A percentile compares a stretch with the other conserved stretches of the same genome.
phyloP scores from a whole-genome alignment of 2,329 filamentous ascomycete species.

The Plectosphaerella cucumerina region DNA sequence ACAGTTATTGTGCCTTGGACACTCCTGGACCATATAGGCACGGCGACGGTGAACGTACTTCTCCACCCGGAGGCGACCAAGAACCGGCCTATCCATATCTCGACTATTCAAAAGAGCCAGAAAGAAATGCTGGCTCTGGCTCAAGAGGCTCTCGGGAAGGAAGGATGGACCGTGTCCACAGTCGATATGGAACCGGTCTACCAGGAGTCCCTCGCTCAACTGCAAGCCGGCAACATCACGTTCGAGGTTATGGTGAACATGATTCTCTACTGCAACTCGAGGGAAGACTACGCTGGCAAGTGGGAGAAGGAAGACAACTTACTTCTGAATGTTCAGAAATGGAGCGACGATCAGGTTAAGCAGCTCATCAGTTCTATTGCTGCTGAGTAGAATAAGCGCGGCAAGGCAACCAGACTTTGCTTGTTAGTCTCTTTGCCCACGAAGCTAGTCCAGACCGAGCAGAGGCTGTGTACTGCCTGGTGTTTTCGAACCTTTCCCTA shows the following conservation, averaged over 20 bases:
- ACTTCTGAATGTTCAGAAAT: slow-evolving; percentile 13
- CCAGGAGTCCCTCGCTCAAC: slow-evolving; percentile 10
- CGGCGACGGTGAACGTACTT: slow-evolving; percentile 19
- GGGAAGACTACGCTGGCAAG: slow-evolving; percentile 8
- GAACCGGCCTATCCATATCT: slow-evolving; percentile 19
- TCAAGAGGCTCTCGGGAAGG: slow-evolving; percentile 12
- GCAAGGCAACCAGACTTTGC: too few relatives aligned
- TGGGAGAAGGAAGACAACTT: slow-evolving; percentile 15
- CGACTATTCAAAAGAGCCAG: slow-evolving; percentile 16
- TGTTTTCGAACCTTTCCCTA: too few relatives aligned
- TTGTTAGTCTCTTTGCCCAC: too few relatives aligned
- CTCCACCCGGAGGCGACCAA: slow-evolving; percentile 20
- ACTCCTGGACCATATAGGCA: slow-evolving; percentile 18
- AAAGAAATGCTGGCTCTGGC: slow-evolving; percentile 15
- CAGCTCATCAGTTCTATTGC: slow-evolving; percentile 11
- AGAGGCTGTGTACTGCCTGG: too few relatives aligned
- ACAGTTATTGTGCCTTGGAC: slow-evolving; percentile 17
- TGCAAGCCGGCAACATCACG: slow-evolving; percentile 14
- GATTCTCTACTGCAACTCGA: slow-evolving; percentile 13
- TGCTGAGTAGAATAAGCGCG: slow-evolving; percentile 1
- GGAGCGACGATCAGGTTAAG: slow-evolving; percentile 15
- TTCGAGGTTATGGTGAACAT: slow-evolving; percentile 11
- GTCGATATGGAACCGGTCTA: slow-evolving; percentile 13
- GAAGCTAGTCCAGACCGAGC: too few relatives aligned
- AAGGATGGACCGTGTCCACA: slow-evolving; percentile 13